A percentile compares a stretch with the other conserved stretches of the same genome.
These are phyloP conservation scores for Talaromyces sp. DNA, from an alignment of 2,329 filamentous ascomycete species.

Conservation along the genomic window DNA sequence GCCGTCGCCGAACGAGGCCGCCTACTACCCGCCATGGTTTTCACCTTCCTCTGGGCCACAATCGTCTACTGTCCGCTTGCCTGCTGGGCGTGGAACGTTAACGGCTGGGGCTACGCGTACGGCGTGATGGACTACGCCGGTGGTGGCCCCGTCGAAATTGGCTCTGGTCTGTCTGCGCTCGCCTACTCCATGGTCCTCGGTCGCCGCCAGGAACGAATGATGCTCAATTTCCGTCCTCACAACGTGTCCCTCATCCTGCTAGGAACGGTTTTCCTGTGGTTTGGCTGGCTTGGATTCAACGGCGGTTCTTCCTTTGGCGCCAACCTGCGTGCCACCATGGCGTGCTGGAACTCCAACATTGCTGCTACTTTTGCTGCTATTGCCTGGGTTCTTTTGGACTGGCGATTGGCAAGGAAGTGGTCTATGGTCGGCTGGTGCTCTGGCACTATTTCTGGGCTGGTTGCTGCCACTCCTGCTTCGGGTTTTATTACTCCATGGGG, in stretches of 20 bases:
- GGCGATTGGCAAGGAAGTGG: slow-evolving; percentile 90
- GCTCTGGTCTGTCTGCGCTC: slow-evolving; percentile 84
- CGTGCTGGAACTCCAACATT: slow-evolving; percentile 96
- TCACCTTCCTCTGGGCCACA: slow-evolving; percentile 93
- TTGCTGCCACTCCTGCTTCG: slow-evolving; percentile 79
- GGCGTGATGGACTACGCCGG: slow-evolving; percentile 96
- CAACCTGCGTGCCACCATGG: slow-evolving; percentile 90
- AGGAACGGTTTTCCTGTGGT: slow-evolving; percentile 94
- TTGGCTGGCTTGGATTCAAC: slow-evolving; percentile 99
- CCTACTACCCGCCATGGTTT: slow-evolving; percentile 88
- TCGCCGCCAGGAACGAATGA: slow-evolving; percentile 97
- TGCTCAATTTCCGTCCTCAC: slow-evolving; percentile 98
- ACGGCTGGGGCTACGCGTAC: slow-evolving; percentile 87
- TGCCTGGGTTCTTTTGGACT: slow-evolving; percentile 94
- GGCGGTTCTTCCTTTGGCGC: slow-evolving; percentile 91
- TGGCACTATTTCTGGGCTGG: slow-evolving; percentile 78
- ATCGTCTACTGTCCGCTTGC: slow-evolving; percentile 95
- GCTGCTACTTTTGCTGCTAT: slow-evolving; percentile 88
- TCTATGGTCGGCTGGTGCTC: slow-evolving; percentile 92
- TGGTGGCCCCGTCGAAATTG: slow-evolving; percentile 95
- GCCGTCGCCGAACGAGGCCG: slow-evolving; percentile 92
- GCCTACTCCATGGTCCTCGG: slow-evolving; percentile 96
- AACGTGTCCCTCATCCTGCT: slow-evolving; percentile 97
- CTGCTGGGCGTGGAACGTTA: slow-evolving; percentile 94
- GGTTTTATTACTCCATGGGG: slow-evolving; percentile 71